Evolutionary conservation across 2,329 filamentous ascomycete species (phyloP).

Genomic region (Byssothecium circinans): DNA sequence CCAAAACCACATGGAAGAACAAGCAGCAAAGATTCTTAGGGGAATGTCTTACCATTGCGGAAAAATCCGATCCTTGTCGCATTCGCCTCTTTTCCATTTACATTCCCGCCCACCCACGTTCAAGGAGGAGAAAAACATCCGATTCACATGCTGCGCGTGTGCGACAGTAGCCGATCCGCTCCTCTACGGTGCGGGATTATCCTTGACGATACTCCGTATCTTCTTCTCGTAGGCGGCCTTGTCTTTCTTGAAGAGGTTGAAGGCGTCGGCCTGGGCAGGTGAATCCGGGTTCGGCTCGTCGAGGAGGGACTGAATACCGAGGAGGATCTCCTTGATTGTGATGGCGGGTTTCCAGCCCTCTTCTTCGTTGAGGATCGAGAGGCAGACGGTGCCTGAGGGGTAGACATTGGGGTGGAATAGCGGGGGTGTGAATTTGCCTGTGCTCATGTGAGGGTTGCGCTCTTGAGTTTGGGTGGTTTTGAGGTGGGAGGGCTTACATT

Average conservation of each 20-base stretch:
- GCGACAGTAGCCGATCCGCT: not conserved
- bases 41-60: not conserved
- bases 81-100: not conserved
- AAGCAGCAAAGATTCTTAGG: too few relatives aligned
- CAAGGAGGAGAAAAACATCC: not conserved
- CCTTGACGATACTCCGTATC: conserved; percentile 80
- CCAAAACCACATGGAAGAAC: too few relatives aligned
- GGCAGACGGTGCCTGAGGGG: conserved; percentile 93
- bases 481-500: conserved; percentile 72
- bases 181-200: conserved; percentile 74
- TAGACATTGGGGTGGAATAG: conserved; percentile 99
- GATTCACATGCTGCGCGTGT: not conserved
- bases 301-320: conserved; percentile 93
- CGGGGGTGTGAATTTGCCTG: conserved; percentile 94
- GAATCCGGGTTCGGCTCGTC: conserved; percentile 97
- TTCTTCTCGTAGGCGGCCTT: conserved; percentile 83
- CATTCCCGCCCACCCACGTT: not conserved
- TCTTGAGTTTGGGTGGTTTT: too few relatives aligned
- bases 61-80: not conserved
- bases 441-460: conserved; percentile 4
- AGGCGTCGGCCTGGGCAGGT: conserved; percentile 94
- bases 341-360: conserved; percentile 99
- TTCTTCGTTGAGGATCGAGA: conserved; percentile 97
- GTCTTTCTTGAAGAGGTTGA: conserved; percentile 95
- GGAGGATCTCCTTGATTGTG: conserved; percentile 94